Conservation (phyloP, 768 basidiomycete genomes). For the Lactifluus subvellereus region DNA sequence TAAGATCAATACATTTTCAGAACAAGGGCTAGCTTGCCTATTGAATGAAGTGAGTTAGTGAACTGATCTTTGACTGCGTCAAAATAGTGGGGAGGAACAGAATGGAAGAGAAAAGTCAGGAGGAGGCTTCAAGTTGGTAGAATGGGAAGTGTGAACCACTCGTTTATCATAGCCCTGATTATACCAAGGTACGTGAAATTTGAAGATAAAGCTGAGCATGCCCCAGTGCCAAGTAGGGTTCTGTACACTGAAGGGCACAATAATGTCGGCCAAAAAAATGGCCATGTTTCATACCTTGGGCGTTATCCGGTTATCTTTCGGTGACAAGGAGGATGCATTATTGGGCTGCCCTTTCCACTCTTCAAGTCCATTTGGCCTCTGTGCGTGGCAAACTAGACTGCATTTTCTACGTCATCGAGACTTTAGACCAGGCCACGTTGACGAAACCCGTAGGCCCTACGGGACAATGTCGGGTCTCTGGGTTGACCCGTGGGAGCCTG, state of each 20-base stretch:
- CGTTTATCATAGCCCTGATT: neutral
- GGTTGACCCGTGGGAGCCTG: neutral
- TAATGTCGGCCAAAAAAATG: neutral
- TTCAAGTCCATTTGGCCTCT: slow-evolving; percentile 35
- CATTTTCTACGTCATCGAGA: slow-evolving; percentile 52
- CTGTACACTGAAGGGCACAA: neutral
- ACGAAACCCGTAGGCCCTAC: slow-evolving; percentile 60
- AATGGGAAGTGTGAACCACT: too few relatives aligned
- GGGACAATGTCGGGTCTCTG: slow-evolving; percentile 36
- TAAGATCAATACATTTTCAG: slow-evolving; percentile 65
- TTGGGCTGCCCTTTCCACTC: slow-evolving; percentile 43
- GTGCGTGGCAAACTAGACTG: slow-evolving; percentile 50
- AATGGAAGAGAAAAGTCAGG: neutral
- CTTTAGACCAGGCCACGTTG: slow-evolving; percentile 67
- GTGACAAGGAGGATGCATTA: slow-evolving; percentile 60
- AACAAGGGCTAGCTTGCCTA: slow-evolving; percentile 61
- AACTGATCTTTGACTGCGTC: neutral
- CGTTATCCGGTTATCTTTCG: slow-evolving; percentile 51
- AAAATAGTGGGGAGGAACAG: neutral
- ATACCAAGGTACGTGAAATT: neutral
- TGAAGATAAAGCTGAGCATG: too few relatives aligned
- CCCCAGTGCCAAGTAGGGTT: too few relatives aligned
- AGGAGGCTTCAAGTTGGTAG: too few relatives aligned
- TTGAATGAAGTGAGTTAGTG: slow-evolving; percentile 33
- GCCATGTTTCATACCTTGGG: slow-evolving; percentile 51